Base-by-base conservation (phyloP, 1,284 basidiomycete genomes). In the Puccinia polysora region DNA sequence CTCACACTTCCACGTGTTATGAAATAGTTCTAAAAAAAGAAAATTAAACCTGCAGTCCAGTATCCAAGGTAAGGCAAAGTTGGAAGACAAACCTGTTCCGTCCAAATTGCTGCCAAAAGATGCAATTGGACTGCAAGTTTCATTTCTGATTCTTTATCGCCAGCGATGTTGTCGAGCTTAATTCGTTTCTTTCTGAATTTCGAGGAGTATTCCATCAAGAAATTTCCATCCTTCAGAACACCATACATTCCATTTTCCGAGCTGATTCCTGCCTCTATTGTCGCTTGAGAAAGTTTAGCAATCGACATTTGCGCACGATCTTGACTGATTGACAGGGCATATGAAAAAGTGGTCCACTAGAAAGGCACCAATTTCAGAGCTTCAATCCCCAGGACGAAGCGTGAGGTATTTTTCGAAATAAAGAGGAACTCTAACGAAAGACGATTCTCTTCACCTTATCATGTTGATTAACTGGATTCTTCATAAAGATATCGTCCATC, bases 401-500 rank as follows among this genome's bases (percentile, higher is more conserved):
- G n/a, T n/a, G n/a, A n/a, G n/a, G 10, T 14, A 7, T 6, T 50
- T 28, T 23, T n/a, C 50, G 43, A 50, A 49, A 12, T 49, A 50
- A n/a, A 34, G n/a, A 3, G 32, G 18, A 45, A 34, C n/a, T n/a
- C n/a, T n/a, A n/a, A n/a, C n/a, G 25, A 38, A 30, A 28, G 30
- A 32, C 18, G 18, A 30, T 2, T 38, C n/a, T 52, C n/a, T 56
- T 28, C 59, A 69, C 65, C 55, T 69, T 69, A 40, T 58, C 55
- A 20, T 69, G 52, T 69, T 69, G 65, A 69, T 69, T 69, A n/a
- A 69, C 55, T n/a, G 65, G 65, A 56, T 69, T 69, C 28, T 58
- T 58, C 40, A 69, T 58, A 28, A 59, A 34, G 28, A 69, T 43
- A 59, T 69, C 65, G 30, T 69, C 65, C 55, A 69, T 58, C 18